Evolutionary conservation across 2,329 filamentous ascomycete species (phyloP), one percentile per base, ranked within the genome.

Genomic region (Fusarium albosuccineum): DNA sequence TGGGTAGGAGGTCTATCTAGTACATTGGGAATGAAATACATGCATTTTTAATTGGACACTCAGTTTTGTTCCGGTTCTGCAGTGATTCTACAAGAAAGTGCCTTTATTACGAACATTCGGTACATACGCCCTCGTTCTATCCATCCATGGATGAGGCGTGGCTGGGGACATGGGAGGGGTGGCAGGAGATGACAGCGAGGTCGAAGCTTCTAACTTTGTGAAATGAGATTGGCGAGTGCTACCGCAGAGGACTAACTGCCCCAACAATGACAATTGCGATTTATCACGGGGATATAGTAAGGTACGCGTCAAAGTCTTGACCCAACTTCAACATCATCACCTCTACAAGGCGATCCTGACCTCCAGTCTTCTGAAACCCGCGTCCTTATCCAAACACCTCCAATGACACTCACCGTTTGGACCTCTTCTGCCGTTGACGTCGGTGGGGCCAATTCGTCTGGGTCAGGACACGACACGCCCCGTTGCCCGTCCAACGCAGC

Each of bases 1-100:
- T 40, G 30, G 54, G 46, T 42, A 34, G 41, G 45, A 39, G 58
- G 44, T 29, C 29, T 55, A 37, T 59, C 41, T 52, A 53, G 62
- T 63, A 59, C 42, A 61, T 53, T 41, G 55, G 57, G 40, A 65
- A 60, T 29, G 54, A 54, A 64, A 37, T 64, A 62, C 13, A 63
- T 57, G 61, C 54, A 60, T 57, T 55, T 57, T 42, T 29, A 13
- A 13, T 33, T 42, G 40, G 13, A n/a, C 10, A 14, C 22, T 41
- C 36, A 27, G 9, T 42, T 6, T 17, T 14, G 26, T 9, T 22
- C 22, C 52, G 4, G 26, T 22, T 27, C 4, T 11, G 9, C 30
- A 11, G 30, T 33, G 6, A 33, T 9, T 9, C 8, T 6, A 33
- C 11, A 11, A 33, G 30, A 33, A 1, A 11, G 30, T 33, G 30